These are phyloP conservation scores for Aureobasidium sp. DNA, from an alignment of 2,329 filamentous ascomycete species.

Conservation along the genomic window DNA sequence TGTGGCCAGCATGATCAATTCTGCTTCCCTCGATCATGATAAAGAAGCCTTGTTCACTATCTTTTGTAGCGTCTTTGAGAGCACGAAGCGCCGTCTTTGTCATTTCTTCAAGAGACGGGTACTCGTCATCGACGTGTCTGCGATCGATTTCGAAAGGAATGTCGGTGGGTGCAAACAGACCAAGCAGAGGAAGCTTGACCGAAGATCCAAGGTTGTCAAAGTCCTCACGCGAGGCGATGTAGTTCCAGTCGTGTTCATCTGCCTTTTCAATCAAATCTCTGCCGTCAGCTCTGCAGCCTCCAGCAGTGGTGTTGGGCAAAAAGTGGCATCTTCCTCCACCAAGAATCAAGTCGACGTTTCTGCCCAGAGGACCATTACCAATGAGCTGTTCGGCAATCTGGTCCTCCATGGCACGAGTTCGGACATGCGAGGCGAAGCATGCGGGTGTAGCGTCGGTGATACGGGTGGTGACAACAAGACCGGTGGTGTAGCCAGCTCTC, in stretches of 20 bases:
- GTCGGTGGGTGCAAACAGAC: constrained; percentile 73
- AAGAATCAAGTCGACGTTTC: constrained; percentile 84
- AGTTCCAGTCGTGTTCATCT: constrained; percentile 72
- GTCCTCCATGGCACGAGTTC: constrained; percentile 73
- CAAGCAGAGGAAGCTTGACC: constrained; percentile 72
- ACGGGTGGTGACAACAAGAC: constrained; percentile 88
- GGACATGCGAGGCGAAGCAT: constrained; percentile 86
- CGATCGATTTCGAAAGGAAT: constrained; percentile 94
- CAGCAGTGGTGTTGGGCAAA: constrained; percentile 69
- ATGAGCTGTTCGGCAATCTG: constrained; percentile 88
- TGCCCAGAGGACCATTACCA: constrained; percentile 77
- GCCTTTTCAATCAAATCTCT: constrained; percentile 70
- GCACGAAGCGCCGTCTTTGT: constrained; percentile 71
- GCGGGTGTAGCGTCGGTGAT: constrained; percentile 95
- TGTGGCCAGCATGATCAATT: constrained; percentile 84
- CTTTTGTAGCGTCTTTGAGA: constrained; percentile 70
- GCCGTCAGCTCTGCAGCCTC: constrained; percentile 75
- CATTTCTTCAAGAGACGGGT: constrained; percentile 91
- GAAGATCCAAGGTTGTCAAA: constrained; percentile 72
- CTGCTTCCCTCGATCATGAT: constrained; percentile 96
- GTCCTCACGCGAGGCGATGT: constrained; percentile 61
- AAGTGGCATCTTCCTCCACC: constrained; percentile 94
- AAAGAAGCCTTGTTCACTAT: constrained; percentile 91
- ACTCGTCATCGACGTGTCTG: constrained; percentile 66
- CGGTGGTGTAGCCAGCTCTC: constrained; percentile 82